A percentile compares a stretch with the other conserved stretches of the same genome.
These are phyloP conservation scores for Sporodiniella umbellata DNA, from an alignment of 371 early-diverging fungal genomes.

Conservation along the genomic window DNA sequence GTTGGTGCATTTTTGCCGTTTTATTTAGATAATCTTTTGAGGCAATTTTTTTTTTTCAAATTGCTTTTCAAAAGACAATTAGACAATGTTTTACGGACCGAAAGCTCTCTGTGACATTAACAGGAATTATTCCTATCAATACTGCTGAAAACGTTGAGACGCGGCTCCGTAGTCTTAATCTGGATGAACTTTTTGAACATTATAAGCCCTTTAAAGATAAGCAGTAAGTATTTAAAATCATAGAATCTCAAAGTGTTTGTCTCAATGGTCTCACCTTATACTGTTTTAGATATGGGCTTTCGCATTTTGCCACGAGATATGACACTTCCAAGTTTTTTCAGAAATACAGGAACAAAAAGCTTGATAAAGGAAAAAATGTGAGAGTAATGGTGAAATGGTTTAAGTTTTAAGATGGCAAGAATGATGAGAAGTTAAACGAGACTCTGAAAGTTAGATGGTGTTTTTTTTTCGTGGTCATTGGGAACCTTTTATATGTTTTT, in stretches of 20 bases:
- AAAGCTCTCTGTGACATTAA: conserved; percentile 1
- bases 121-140: background rate
- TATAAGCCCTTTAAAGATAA: background rate
- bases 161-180: background rate
- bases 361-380: conserved; percentile 1
- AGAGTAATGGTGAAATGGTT: no score
- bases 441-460: no score
- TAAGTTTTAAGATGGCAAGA: no score
- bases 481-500: no score
- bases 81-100: background rate
- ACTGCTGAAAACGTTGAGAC: conserved; percentile 1
- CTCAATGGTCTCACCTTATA: conserved; percentile 4
- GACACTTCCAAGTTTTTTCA: background rate
- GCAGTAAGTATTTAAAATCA: conserved; percentile 4
- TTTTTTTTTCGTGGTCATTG: no score
- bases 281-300: conserved; percentile 8
- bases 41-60: conserved; percentile 17
- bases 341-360: conserved; percentile 3
- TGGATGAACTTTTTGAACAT: background rate
- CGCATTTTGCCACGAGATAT: background rate
- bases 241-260: background rate
- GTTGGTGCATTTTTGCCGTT: background rate
- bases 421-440: no score
- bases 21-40: conserved; percentile 24
- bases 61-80: conserved; percentile 1